These are phyloP conservation scores for Candida sanyaensis DNA, from an alignment of 1,139 yeast species.

Conservation along the genomic window DNA sequence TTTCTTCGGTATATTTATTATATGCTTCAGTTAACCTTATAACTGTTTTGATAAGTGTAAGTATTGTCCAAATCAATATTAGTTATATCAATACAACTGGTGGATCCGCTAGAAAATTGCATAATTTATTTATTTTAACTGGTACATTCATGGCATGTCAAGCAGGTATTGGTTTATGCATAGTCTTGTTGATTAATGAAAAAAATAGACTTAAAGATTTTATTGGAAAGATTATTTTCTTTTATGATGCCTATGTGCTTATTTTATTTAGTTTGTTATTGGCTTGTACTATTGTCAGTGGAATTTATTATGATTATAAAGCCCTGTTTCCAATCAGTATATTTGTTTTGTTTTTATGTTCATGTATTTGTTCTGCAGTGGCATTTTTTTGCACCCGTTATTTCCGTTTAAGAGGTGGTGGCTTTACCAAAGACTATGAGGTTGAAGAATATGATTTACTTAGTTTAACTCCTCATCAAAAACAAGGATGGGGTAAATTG, in stretches of 20 bases:
- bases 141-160: constrained; percentile 17
- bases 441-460: constrained; percentile 37
- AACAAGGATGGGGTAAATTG: constrained; percentile 37
- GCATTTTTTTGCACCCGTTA: constrained; percentile 16
- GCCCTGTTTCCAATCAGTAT: constrained; percentile 10
- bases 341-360: constrained; percentile 10
- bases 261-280: constrained; percentile 1
- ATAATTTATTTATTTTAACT: constrained; percentile 17
- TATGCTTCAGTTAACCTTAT: constrained; percentile 16
- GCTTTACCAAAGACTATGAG: constrained; percentile 18
- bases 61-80: constrained; percentile 17
- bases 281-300: constrained; percentile 8
- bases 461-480: constrained; percentile 26
- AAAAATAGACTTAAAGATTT: constrained; percentile 17
- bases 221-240: constrained; percentile 17
- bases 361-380: constrained; percentile 5
- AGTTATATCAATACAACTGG: constrained; percentile 10
- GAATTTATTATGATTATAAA: constrained; percentile 1
- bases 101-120: constrained; percentile 14
- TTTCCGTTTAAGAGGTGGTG: constrained; percentile 14
- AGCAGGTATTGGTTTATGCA: constrained; percentile 16
- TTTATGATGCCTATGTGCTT: constrained; percentile 12
- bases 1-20: constrained; percentile 14
- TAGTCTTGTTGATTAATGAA: constrained; percentile 16
- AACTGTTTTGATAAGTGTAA: constrained; percentile 18